phyloP scores from a whole-genome alignment of 2,329 filamentous ascomycete species.

The Aureobasidium sp. region DNA sequence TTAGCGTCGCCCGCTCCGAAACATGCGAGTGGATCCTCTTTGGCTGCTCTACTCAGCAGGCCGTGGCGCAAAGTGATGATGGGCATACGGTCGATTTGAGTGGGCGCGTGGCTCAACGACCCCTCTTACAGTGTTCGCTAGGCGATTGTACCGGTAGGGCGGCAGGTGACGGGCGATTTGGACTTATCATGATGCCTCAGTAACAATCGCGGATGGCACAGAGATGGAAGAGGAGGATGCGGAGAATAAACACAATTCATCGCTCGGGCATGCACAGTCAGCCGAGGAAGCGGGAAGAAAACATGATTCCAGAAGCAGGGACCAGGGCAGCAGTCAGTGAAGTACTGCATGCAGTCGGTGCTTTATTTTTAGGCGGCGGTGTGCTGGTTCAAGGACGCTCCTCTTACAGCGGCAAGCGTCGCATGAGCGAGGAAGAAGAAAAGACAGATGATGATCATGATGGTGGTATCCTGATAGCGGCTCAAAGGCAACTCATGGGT shows the following conservation, averaged over 20 bases:
- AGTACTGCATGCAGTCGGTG: neutral
- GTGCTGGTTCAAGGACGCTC: neutral
- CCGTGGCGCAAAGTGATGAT: conserved; percentile 11
- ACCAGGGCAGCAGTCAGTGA: neutral
- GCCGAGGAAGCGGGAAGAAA: conserved; percentile 12
- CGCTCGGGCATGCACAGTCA: neutral
- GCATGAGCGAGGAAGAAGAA: conserved; percentile 1
- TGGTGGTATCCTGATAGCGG: neutral
- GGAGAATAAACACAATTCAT: conserved; percentile 8
- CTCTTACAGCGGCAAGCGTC: conserved; percentile 2
- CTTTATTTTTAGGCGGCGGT: conserved; percentile 12
- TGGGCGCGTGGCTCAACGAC: conserved; percentile 11
- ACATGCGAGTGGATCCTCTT: conserved; percentile 9
- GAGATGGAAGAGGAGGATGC: neutral
- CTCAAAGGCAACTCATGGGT: neutral
- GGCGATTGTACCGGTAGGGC: neutral
- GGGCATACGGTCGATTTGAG: neutral
- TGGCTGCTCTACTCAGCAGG: conserved; percentile 5
- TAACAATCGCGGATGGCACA: conserved; percentile 10
- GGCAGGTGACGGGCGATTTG: neutral
- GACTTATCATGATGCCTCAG: conserved; percentile 5
- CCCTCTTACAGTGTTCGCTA: neutral
- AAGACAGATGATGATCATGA: neutral
- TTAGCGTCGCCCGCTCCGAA: conserved; percentile 11
- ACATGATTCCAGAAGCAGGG: conserved; percentile 12